phyloP scores from a whole-genome alignment of 75 land plant species.

The Picea sitchensis region DNA sequence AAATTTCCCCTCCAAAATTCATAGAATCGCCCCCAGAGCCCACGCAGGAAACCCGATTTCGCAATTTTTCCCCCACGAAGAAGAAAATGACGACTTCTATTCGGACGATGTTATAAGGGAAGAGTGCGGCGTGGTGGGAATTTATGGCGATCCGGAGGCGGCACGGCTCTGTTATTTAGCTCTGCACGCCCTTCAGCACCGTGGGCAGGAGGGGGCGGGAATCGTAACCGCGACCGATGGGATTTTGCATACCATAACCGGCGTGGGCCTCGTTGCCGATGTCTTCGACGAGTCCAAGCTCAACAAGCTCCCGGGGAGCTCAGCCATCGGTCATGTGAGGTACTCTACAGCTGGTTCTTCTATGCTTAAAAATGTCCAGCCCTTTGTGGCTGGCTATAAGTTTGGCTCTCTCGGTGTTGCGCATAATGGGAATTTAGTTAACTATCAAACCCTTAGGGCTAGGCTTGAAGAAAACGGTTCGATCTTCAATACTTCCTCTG shows the following conservation, averaged over 20 bases:
- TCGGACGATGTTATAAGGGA: slow-evolving; percentile 15
- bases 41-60: not conserved
- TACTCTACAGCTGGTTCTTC: slow-evolving; percentile 91
- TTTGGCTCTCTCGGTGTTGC: slow-evolving; percentile 88
- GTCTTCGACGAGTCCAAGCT: slow-evolving; percentile 74
- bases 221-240: slow-evolving; percentile 46
- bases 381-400: slow-evolving; percentile 85
- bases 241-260: slow-evolving; percentile 51
- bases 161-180: slow-evolving; percentile 31
- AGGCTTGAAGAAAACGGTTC: slow-evolving; percentile 73
- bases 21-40: not conserved
- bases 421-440: slow-evolving; percentile 90
- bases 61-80: not conserved
- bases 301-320: slow-evolving; percentile 49
- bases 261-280: slow-evolving; percentile 84
- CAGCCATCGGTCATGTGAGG: slow-evolving; percentile 87
- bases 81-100: slow-evolving; percentile 10
- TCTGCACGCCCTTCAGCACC: slow-evolving; percentile 30
- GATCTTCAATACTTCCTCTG: slow-evolving; percentile 90
- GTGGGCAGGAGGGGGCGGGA: slow-evolving; percentile 62
- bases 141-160: slow-evolving; percentile 27
- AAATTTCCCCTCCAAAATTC: too few relatives aligned
- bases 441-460: slow-evolving; percentile 51
- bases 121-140: slow-evolving; percentile 39
- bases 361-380: slow-evolving; percentile 80